Evolutionary conservation across 352 stramenopile species (phyloP), one percentile per base, ranked within the genome.

Genomic region (Pythium guiyangense): DNA sequence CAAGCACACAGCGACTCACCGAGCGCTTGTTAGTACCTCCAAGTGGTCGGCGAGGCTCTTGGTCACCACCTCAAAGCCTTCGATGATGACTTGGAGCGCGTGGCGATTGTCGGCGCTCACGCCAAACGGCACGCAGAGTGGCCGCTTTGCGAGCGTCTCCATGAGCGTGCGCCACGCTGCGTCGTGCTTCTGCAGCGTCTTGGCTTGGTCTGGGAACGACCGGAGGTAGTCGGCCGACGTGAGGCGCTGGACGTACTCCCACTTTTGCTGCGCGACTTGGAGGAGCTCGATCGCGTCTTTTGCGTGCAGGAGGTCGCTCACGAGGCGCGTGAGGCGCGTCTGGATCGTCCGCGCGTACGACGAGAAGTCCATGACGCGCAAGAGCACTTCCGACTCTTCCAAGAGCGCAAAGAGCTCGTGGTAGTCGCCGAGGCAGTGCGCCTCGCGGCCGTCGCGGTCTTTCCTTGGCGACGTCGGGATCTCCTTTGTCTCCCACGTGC

Each of bases 361-460:
- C 1, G 82, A 92, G 4, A 70, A 71, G 26, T 90, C 77, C 61
- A 92, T 89, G 26, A 89, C 78, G 9, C 77, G 69, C 20, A 92
- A 66, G 2, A 92, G 52, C 15, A 92, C 76, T 59, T 90, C 79
- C 22, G 74, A 87, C 52, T 92, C 79, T 53, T 92, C 82, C 14
- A 90, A 62, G 1, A 92, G 59, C 0, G 69, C 67, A 1, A 76
- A 44, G 9, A 90, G 57, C n/a, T 90, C 79, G 6, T 54, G 47
- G 26, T 76, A 88, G 43, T 92, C 76, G 0, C 74, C 76, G 2
- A 92, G 51, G 5, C 67, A 84, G 15, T 79, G 59, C 2, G 64
- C 67, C 5, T 92, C 82, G 0, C 79, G 69, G 2, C 77, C 77
- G 8, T 92, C 79, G 15, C 77, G 68, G 47, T 92, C 82, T 54